Evolutionary conservation across 78 protist species (phyloP).

Genomic region (Blattamonas nauphoetae): DNA sequence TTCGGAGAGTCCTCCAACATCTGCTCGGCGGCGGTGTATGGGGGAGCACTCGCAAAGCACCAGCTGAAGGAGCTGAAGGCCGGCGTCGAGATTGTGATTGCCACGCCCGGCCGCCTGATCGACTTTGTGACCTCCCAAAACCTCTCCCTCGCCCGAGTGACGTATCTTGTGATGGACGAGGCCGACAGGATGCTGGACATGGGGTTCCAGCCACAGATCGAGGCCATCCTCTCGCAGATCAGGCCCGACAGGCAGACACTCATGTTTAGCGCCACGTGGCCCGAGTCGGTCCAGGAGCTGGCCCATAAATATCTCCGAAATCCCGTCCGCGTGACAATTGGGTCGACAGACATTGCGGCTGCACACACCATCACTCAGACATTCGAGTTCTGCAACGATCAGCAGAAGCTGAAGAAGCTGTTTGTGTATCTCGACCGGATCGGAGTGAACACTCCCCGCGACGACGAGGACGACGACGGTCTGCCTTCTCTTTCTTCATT

Average conservation of each 20-base stretch:
- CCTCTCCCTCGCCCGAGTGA: not conserved
- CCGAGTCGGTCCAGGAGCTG: not conserved
- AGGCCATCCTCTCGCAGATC: not conserved
- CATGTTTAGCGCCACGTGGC: slow-evolving; percentile 1
- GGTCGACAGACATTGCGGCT: slow-evolving; percentile 25
- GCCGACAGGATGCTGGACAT: slow-evolving; percentile 3
- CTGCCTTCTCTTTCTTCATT: no score
- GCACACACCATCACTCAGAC: slow-evolving; percentile 24
- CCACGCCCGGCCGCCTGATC: slow-evolving; percentile 18
- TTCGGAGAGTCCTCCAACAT: not conserved
- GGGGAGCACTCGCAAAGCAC: not conserved
- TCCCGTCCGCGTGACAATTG: slow-evolving; percentile 17
- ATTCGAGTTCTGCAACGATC: not conserved
- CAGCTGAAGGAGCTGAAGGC: not conserved
- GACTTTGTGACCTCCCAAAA: not conserved
- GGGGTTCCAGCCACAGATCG: slow-evolving; percentile 16
- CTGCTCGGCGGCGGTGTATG: not conserved
- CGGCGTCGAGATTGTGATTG: not conserved
- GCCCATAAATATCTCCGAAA: not conserved
- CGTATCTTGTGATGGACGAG: slow-evolving; percentile 4
- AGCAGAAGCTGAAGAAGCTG: not conserved
- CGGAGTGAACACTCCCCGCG: no score
- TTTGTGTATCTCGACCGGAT: no score
- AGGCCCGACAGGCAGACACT: slow-evolving; percentile 4
- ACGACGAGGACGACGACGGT: no score